phyloP scores from a whole-genome alignment of 2,329 filamentous ascomycete genomes.

The Talaromyces sp. region DNA sequence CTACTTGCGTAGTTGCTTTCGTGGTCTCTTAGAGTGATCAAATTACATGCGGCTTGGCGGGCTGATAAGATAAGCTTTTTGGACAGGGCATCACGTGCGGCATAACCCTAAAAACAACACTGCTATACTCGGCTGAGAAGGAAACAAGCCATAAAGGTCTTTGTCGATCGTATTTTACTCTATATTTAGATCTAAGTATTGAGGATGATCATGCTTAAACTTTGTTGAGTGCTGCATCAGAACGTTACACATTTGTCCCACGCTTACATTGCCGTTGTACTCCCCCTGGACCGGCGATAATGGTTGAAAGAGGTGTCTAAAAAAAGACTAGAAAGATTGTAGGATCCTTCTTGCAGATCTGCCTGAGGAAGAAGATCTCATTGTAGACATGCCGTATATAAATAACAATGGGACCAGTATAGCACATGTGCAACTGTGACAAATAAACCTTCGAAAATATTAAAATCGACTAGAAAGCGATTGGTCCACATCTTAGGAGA shows the following conservation, averaged over 20 bases:
- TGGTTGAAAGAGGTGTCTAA: no score
- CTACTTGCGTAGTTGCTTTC: background rate
- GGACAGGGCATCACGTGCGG: background rate
- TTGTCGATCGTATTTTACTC: background rate
- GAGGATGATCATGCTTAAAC: background rate
- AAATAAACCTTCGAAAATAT: background rate
- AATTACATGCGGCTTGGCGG: background rate
- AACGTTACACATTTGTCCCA: background rate
- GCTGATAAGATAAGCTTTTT: constrained; percentile 4
- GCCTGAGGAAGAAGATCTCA: no score
- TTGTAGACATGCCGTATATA: no score
- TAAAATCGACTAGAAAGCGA: background rate
- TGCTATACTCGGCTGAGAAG: background rate
- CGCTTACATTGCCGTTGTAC: background rate
- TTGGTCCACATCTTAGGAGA: no score
- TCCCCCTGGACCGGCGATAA: no score
- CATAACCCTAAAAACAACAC: background rate
- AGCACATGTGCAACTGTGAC: background rate
- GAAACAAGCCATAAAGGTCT: background rate
- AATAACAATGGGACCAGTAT: no score
- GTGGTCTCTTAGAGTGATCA: background rate
- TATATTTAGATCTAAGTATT: background rate
- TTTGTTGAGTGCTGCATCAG: background rate
- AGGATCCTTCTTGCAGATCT: no score
- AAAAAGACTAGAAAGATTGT: no score